phyloP scores from a whole-genome alignment of 108 stramenopile genomes.

The Fistulifera pelliculosa region DNA sequence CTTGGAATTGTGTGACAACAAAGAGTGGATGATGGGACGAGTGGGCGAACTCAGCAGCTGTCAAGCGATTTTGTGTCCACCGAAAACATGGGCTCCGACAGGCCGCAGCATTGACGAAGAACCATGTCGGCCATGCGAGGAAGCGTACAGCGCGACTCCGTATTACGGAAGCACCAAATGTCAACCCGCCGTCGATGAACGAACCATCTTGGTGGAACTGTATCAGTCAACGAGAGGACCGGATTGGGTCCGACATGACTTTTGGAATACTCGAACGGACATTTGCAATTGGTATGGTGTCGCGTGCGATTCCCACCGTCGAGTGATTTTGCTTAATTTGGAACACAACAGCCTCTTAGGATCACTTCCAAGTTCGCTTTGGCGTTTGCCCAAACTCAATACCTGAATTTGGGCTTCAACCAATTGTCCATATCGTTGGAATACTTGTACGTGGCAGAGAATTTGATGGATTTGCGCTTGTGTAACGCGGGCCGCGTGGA shows the following conservation, averaged over 20 bases:
- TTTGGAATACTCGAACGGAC: not conserved
- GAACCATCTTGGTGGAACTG: not conserved
- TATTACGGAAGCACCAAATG: not conserved
- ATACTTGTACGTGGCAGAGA: too few species aligned
- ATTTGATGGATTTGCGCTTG: not conserved
- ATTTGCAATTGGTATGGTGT: conserved; percentile 7
- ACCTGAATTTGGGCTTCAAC: conserved; percentile 4
- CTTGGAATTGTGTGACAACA: conserved; percentile 24
- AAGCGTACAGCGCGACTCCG: not conserved
- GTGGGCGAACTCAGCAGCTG: conserved; percentile 45
- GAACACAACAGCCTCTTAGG: not conserved
- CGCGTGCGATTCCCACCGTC: not conserved
- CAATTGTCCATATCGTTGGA: too few species aligned
- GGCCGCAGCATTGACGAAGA: conserved; percentile 21
- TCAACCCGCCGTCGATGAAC: not conserved
- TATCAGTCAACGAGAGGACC: not conserved
- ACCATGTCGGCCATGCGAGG: conserved; percentile 12
- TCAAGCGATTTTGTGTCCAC: conserved; percentile 65
- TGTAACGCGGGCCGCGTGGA: not conserved
- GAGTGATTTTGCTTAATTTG: not conserved
- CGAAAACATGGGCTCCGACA: conserved; percentile 38
- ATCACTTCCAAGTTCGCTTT: not conserved
- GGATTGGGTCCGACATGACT: not conserved
- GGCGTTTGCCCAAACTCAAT: not conserved
- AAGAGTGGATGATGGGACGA: conserved; percentile 35